A percentile compares a stretch with the other conserved stretches of the same genome.
Evolutionary conservation across 164 flowering plant genomes (phyloP).

Genomic region (Sedum album): DNA sequence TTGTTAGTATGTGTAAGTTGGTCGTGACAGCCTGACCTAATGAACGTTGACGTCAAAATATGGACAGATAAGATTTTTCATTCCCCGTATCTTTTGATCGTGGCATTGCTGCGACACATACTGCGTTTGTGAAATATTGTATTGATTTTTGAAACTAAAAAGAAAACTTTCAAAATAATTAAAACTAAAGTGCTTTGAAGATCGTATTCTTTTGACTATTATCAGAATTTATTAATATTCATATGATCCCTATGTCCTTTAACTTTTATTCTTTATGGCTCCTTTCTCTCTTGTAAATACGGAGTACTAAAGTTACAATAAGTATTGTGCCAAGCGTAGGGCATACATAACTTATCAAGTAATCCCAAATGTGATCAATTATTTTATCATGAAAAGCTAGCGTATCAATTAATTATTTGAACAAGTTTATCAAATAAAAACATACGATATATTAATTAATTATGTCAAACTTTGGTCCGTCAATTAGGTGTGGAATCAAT

Average conservation of each 20-base stretch:
- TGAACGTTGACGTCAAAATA: no score
- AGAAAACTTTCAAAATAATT: neutral
- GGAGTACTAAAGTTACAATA: no score
- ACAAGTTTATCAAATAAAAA: no score
- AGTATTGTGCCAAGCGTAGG: neutral
- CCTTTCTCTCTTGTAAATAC: neutral
- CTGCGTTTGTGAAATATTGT: no score
- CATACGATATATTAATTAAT: neutral
- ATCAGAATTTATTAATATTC: neutral
- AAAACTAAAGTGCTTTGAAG: neutral
- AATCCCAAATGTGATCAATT: neutral
- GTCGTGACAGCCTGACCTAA: no score
- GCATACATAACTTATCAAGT: neutral
- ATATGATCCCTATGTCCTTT: neutral
- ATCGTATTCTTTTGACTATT: neutral
- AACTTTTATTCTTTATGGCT: neutral
- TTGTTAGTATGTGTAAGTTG: no score
- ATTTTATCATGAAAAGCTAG: neutral
- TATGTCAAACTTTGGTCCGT: neutral
- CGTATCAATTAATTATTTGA: neutral
- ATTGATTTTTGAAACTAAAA: no score
- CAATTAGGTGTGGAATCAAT: neutral
- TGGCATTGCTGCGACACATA: no score
- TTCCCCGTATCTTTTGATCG: no score
- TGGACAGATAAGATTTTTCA: no score